phyloP scores from a whole-genome alignment of 306 rosid genomes.

The Castanea crenata region DNA sequence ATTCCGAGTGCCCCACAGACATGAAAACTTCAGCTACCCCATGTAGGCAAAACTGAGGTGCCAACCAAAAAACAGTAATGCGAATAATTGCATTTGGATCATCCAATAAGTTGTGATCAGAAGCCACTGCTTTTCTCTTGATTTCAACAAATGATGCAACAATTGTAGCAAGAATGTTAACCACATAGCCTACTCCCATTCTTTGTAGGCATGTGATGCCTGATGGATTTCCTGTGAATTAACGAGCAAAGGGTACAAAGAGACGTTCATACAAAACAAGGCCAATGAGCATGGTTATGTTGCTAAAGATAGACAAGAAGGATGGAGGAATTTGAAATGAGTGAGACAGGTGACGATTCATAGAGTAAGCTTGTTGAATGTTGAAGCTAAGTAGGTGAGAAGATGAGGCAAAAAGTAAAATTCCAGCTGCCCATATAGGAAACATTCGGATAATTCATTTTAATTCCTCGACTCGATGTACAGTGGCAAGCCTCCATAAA shows the following conservation, averaged over 20 bases:
- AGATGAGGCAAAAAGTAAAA: constrained; percentile 45
- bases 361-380: constrained; percentile 68
- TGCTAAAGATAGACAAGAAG: constrained; percentile 54
- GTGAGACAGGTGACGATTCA: constrained; percentile 57
- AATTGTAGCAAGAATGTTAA: constrained; percentile 55
- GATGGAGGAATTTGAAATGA: constrained; percentile 73
- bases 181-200: constrained; percentile 68
- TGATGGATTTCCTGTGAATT: constrained; percentile 55
- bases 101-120: constrained; percentile 42
- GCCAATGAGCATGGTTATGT: constrained; percentile 57
- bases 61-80: constrained; percentile 73
- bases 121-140: constrained; percentile 54
- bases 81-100: constrained; percentile 57
- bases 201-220: constrained; percentile 81
- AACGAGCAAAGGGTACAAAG: constrained; percentile 53
- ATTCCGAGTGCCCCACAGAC: constrained; percentile 79
- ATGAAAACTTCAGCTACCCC: constrained; percentile 70
- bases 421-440: constrained; percentile 72
- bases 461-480: constrained; percentile 73
- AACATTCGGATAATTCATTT: constrained; percentile 70
- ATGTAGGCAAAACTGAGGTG: constrained; percentile 65
- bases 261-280: constrained; percentile 64
- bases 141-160: constrained; percentile 57
- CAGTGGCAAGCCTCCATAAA: constrained; percentile 62
- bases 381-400: constrained; percentile 65